Base-by-base conservation (phyloP, 805 yeast genomes). In the Candida insectorum region DNA sequence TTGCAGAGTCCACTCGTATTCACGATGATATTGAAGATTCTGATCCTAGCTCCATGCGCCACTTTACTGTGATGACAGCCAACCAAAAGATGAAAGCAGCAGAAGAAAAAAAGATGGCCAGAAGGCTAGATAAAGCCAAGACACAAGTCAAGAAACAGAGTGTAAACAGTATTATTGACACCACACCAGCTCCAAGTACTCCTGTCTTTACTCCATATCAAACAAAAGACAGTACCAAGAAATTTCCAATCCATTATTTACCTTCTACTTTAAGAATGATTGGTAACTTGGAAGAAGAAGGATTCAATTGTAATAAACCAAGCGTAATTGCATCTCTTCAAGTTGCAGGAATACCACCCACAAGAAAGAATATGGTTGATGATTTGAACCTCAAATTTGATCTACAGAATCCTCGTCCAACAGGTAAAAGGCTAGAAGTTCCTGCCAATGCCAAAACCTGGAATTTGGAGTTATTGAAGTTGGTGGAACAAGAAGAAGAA, bases 191-290 rank as follows among this genome's bases (percentile, higher is more conserved):
- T n/a, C 13, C 13, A 6, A 16, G 24, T 5, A 11, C 34, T 5
- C 32, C 40, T n/a, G 22, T 28, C 10, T 24, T 21, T 13, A 19
- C 5, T 19, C 12, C 25, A 11, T 12, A 12, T 22, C 24, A 20
- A 26, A 32, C 33, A 17, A 12, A 28, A 9, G 29, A 34, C 10
- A 36, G 32, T 13, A 16, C 34, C 18, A 53, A 41, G 34, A 47
- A 45, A 29, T 57, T 60, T 32, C 60, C 62, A 2, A 29, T 42
- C n/a, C 64, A 60, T 43, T 58, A 60, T 34, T 43, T 60, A 12
- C 66, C 66, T 3, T 61, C 54, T 4, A 29, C 32, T 22, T 34
- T 40, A 22, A 37, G 36, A 25, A 12, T 19, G 15, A 28, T 25
- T n/a, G 34, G 35, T 6, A 36, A 37, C 23, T 31, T 32, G 7